Percentiles rank a stretch among this genome's conserved stretches.
phyloP scores from a whole-genome alignment of 768 basidiomycete species.

The Holtermanniella nyarrowii region DNA sequence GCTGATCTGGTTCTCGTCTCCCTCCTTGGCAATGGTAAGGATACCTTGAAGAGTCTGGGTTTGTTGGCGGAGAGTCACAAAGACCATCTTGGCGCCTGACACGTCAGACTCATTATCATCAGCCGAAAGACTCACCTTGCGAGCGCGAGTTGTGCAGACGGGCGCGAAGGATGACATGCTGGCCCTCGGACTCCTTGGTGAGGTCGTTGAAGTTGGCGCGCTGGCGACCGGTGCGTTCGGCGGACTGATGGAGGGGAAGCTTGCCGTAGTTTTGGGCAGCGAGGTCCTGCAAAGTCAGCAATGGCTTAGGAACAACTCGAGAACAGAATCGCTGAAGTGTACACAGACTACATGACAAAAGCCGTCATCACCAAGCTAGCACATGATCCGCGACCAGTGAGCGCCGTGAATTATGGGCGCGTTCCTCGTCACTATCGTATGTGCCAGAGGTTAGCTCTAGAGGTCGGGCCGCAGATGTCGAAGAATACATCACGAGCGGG shows the following conservation, averaged over 20 bases:
- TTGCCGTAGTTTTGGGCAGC: slow-evolving; percentile 72
- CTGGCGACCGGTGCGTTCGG: slow-evolving; percentile 52
- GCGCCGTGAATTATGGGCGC: no score
- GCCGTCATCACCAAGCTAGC: no score
- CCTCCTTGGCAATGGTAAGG: slow-evolving; percentile 54
- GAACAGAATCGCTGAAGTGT: no score
- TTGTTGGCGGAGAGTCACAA: slow-evolving; percentile 81
- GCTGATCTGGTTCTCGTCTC: slow-evolving; percentile 50
- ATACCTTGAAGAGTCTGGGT: slow-evolving; percentile 78
- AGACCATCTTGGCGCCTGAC: slow-evolving; percentile 78
- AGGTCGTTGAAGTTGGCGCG: slow-evolving; percentile 60
- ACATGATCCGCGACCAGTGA: no score
- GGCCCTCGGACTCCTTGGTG: slow-evolving; percentile 51
- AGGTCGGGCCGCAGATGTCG: no score
- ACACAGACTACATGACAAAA: no score
- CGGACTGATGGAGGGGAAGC: slow-evolving; percentile 83
- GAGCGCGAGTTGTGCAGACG: slow-evolving; percentile 83
- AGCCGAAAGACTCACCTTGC: slow-evolving; percentile 47
- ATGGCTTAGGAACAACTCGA: no score
- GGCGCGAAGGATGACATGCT: slow-evolving; percentile 73
- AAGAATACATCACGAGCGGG: no score
- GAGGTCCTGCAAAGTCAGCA: slow-evolving; percentile 39
- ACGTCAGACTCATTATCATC: background rate
- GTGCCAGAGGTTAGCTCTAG: no score
- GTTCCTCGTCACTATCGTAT: no score